Base-by-base conservation (phyloP, 83 land plant species). In the Picea abies region DNA sequence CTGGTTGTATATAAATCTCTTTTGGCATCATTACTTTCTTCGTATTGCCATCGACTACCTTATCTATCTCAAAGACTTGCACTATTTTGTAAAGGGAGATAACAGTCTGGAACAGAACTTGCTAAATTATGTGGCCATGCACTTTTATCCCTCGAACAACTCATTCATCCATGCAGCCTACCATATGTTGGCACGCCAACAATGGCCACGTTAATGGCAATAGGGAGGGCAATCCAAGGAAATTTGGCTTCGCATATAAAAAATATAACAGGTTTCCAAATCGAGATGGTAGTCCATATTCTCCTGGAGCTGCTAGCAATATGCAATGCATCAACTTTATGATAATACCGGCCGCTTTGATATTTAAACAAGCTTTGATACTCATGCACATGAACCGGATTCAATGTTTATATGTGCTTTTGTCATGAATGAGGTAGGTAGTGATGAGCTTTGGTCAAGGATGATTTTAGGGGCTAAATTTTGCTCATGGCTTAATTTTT, bases 61-160 rank as follows among this genome's bases (percentile, higher is more conserved):
- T 91, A 89, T 79, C 83, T 97, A n/a, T 89, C 96, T 29, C 92
- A 92, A 81, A 98, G 94, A 76, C 89, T 97, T 65, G 88, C 92
- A 39, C 87, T 97, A 29, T 95, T 97, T 68, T 91, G 90, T 32
- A 91, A 86, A 97, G 99, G 98, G 6, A 92, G 88, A 79, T 90
- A 88, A 81, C 92, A 92, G 82, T 82, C 88, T 65, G 96, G 99
- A 26, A 86, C 96, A 19, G 80, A 84, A 80, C 83, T 92, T 69
- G 91, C 99, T 19, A 90, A 88, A 56, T 95, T 93, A 44, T 97
- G 98, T 91, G 88, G 91, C 52, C 90, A 87, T 85, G 98, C 98
- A n/a, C 87, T 95, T 17, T 37, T 95, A 63, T 88, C 96, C 22
- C 82, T 97, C 63, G 98, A 95, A 83, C 90, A 91, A 44, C 93